Evolutionary conservation across 306 rosid genomes (phyloP), one percentile per base, ranked within the genome.

Genomic region (Psophocarpus tetragonolobus): DNA sequence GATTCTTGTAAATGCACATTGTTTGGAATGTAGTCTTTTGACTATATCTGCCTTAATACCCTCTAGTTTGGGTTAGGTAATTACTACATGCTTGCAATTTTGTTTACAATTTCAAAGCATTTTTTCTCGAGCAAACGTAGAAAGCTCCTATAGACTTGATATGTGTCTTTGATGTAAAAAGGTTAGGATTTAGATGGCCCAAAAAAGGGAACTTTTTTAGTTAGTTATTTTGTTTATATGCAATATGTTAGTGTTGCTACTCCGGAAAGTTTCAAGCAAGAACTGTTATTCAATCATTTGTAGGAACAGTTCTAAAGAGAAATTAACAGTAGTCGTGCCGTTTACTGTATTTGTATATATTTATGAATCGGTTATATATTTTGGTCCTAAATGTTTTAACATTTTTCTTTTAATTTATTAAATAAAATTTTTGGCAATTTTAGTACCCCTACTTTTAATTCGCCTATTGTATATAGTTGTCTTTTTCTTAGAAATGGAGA

Each of bases 1-100:
- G 9, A 41, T 44, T 18, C 15, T 72, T 84, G 82, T 90, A 85
- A 71, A 82, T 87, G 78, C 36, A 60, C 21, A 66, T 63, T 66
- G 79, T 41, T 65, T 57, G 44, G 57, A 45, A 57, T n/a, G 8
- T 38, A 63, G 50, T 48, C 57, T 20, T 36, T 5, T 30, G 44
- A 32, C 21, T 2, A 8, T 60, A 1, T 26, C 65, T 60, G 4
- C 21, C 39, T 60, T 58, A 27, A 15, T 58, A 5, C 36, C 65
- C 65, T 2, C 5, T 53, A 26, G n/a, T 54, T 32, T 58, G 64
- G 68, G 68, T 61, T n/a, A 33, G 45, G 47, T 33, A 35, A 35
- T 17, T 18, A 18, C 29, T 18, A 18, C 69, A 18, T 27, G 15
- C 42, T 8, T 18, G 32, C 71, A 65, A 36, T 68, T 74, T 41